Conservation (phyloP, 148 eudicot species). For the Cornus kousa region DNA sequence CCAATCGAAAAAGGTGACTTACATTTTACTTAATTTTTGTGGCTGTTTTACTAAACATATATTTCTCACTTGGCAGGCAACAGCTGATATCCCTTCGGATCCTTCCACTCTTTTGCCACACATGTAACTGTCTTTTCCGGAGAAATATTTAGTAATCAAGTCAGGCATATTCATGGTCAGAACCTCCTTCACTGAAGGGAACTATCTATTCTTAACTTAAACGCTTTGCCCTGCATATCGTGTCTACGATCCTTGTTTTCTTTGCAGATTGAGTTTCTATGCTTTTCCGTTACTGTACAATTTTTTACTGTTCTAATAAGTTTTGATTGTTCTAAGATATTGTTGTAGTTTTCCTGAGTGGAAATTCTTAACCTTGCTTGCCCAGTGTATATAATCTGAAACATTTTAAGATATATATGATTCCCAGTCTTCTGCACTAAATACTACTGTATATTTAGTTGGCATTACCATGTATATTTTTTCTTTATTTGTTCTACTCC, state of each 20-base stretch:
- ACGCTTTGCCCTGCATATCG: no score
- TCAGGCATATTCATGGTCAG: neutral
- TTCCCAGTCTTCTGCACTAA: no score
- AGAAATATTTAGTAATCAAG: neutral
- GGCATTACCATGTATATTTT: no score
- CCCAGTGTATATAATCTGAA: no score
- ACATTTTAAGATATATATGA: no score
- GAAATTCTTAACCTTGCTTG: no score
- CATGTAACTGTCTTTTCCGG: constrained; percentile 25
- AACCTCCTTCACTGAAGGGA: neutral
- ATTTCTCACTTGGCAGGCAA: constrained; percentile 42
- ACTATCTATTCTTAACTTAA: neutral
- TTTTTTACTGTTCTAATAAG: constrained; percentile 2
- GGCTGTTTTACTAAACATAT: neutral
- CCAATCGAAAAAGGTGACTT: neutral
- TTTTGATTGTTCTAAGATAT: constrained; percentile 4
- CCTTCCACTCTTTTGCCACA: constrained; percentile 64
- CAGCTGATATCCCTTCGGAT: constrained; percentile 59
- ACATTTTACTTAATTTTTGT: neutral
- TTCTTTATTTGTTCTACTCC: no score
- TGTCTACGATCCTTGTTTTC: neutral
- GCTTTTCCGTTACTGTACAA: neutral
- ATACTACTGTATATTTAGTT: no score
- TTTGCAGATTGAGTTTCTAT: neutral
- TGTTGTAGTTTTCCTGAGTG: neutral